Percentiles rank a stretch among this genome's conserved stretches.
Conservation (phyloP, 225 moss, liverwort and hornwort genomes). For the Ulota crispa region DNA sequence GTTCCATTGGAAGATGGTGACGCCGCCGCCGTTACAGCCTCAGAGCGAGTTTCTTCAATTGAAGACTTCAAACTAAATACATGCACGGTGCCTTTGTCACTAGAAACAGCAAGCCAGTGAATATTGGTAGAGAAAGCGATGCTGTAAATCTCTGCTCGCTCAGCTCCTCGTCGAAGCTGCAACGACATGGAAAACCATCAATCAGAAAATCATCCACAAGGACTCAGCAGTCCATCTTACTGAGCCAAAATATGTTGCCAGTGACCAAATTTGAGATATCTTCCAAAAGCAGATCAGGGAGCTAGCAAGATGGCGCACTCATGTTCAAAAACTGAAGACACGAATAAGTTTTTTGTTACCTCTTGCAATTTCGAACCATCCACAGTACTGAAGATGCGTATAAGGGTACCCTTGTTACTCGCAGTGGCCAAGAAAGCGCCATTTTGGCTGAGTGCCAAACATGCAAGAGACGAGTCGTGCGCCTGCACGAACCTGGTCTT, state of each 20-base stretch:
- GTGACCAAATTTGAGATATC: neutral
- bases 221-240: neutral
- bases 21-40: constrained; percentile 28
- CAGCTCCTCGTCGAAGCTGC: constrained; percentile 87
- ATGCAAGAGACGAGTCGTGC: constrained; percentile 77
- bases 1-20: constrained; percentile 35
- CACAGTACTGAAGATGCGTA: constrained; percentile 70
- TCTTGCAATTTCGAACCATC: constrained; percentile 86
- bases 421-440: constrained; percentile 75
- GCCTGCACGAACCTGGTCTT: constrained; percentile 74
- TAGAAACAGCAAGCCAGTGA: constrained; percentile 79
- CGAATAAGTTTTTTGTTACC: constrained; percentile 28
- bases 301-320: neutral
- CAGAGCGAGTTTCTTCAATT: constrained; percentile 45
- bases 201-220: neutral
- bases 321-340: neutral
- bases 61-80: constrained; percentile 65
- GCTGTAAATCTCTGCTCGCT: constrained; percentile 79
- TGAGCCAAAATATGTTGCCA: constrained; percentile 11
- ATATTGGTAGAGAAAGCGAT: constrained; percentile 68
- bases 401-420: constrained; percentile 80
- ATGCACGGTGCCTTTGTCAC: constrained; percentile 87
- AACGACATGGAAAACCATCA: constrained; percentile 18
- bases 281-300: neutral
- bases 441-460: constrained; percentile 66